A percentile compares a stretch with the other conserved stretches of the same genome.
These are phyloP conservation scores for Nematodospora valgi DNA, from an alignment of 805 yeast genomes.

Conservation along the genomic window DNA sequence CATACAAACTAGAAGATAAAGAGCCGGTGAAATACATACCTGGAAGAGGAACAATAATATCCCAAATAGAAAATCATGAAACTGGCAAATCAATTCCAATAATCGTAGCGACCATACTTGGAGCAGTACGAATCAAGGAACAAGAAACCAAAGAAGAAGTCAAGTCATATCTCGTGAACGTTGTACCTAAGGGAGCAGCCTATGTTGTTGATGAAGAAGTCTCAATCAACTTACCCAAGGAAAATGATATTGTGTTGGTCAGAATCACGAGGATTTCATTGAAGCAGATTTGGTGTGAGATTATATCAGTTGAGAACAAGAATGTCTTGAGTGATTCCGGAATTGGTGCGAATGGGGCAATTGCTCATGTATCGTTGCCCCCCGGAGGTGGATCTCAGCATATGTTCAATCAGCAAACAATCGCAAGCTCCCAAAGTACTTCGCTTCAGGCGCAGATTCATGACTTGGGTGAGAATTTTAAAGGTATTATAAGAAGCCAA, in stretches of 20 bases:
- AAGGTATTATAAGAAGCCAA: conserved; percentile 80
- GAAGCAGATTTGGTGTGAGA: conserved; percentile 76
- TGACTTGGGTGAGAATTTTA: conserved; percentile 85
- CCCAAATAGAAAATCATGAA: conserved; percentile 38
- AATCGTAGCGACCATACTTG: conserved; percentile 61
- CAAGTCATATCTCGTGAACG: conserved; percentile 27
- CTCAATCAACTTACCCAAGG: conserved; percentile 63
- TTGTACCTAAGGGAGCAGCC: conserved; percentile 18
- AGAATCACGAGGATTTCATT: conserved; percentile 63
- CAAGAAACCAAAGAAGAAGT: conserved; percentile 14
- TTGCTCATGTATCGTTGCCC: conserved; percentile 36
- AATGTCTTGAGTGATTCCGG: conserved; percentile 60
- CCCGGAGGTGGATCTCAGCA: conserved; percentile 50
- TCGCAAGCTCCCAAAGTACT: conserved; percentile 41
- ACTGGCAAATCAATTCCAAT: conserved; percentile 32
- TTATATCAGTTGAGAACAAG: conserved; percentile 57
- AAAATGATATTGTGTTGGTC: conserved; percentile 78
- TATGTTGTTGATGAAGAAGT: neutral
- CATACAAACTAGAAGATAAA: conserved; percentile 30
- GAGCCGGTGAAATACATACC: conserved; percentile 45
- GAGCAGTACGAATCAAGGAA: conserved; percentile 43
- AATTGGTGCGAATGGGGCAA: conserved; percentile 52
- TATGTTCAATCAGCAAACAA: conserved; percentile 18
- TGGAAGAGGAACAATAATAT: conserved; percentile 63
- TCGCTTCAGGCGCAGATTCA: conserved; percentile 39